These are phyloP conservation scores for Ophiocordyceps camponoti-leonardi DNA, from an alignment of 2,329 filamentous ascomycete species.

Conservation along the genomic window DNA sequence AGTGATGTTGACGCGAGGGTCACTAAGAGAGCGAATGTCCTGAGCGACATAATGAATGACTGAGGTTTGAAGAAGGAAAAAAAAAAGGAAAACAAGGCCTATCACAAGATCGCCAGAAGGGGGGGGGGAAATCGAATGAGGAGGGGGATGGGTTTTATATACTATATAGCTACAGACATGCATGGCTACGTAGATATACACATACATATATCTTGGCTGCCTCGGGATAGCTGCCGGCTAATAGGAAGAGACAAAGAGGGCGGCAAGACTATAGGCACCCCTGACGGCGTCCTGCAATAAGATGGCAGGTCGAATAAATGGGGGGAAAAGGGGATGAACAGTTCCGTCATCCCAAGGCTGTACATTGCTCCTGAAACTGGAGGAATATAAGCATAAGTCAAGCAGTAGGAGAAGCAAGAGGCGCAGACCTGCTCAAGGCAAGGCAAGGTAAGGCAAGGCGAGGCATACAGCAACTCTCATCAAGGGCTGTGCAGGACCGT, in stretches of 20 bases:
- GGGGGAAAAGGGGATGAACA: too few species aligned
- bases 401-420: not conserved
- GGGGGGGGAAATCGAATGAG: not conserved
- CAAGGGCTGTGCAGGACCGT: too few species aligned
- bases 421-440: too few species aligned
- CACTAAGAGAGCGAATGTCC: conserved; percentile 3
- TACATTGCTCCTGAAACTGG: not conserved
- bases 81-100: too few species aligned
- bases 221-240: not conserved
- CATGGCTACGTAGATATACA: not conserved
- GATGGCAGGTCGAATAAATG: too few species aligned
- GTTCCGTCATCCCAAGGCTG: not conserved
- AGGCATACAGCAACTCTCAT: not conserved
- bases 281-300: not conserved
- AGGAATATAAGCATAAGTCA: not conserved
- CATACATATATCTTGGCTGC: not conserved
- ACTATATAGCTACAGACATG: too few species aligned
- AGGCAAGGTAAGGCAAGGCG: too few species aligned
- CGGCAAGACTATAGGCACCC: not conserved
- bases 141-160: too few species aligned
- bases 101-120: not conserved
- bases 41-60: not conserved
- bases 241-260: not conserved
- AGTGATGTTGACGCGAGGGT: not conserved
- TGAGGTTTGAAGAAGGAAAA: not conserved